Percentiles rank a stretch among this genome's conserved stretches.
These are phyloP conservation scores for Paradendryphiella salina DNA, from an alignment of 2,329 filamentous ascomycete species.

Conservation along the genomic window DNA sequence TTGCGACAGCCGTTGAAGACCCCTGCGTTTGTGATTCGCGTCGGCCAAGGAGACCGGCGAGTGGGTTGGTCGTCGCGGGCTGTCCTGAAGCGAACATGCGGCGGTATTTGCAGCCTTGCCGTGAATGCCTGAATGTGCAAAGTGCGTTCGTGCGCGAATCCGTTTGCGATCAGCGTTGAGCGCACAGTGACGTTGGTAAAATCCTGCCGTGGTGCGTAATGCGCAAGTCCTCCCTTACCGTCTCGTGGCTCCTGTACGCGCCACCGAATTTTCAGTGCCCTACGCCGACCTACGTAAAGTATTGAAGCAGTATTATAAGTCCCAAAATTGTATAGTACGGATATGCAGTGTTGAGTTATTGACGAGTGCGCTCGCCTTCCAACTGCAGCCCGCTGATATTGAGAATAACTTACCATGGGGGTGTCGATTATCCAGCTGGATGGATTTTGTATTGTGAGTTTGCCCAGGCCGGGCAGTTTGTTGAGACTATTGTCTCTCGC, in stretches of 20 bases:
- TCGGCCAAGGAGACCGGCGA: not conserved
- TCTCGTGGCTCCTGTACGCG: not conserved
- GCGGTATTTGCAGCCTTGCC: constrained; percentile 2
- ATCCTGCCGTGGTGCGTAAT: not conserved
- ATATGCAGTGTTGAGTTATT: not conserved
- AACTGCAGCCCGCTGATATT: not conserved
- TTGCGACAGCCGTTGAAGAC: not conserved
- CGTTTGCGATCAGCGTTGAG: constrained; percentile 2
- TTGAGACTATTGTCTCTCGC: not conserved
- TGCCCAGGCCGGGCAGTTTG: not conserved
- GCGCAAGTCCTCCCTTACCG: not conserved
- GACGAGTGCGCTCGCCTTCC: not conserved
- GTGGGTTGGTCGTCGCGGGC: constrained; percentile 14
- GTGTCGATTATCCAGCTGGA: not conserved
- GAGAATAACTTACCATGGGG: not conserved
- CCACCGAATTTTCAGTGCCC: not conserved
- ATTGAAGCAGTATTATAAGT: not conserved
- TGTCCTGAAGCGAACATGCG: not conserved
- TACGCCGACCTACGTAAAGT: too few relatives aligned
- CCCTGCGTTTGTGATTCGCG: not conserved
- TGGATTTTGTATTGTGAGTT: not conserved
- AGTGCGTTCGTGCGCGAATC: not conserved
- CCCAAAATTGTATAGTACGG: not conserved
- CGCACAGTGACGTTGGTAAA: constrained; percentile 6
- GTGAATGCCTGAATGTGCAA: not conserved